Base-by-base conservation (phyloP, 2,329 filamentous ascomycete species). In the Catunica adiposa region DNA sequence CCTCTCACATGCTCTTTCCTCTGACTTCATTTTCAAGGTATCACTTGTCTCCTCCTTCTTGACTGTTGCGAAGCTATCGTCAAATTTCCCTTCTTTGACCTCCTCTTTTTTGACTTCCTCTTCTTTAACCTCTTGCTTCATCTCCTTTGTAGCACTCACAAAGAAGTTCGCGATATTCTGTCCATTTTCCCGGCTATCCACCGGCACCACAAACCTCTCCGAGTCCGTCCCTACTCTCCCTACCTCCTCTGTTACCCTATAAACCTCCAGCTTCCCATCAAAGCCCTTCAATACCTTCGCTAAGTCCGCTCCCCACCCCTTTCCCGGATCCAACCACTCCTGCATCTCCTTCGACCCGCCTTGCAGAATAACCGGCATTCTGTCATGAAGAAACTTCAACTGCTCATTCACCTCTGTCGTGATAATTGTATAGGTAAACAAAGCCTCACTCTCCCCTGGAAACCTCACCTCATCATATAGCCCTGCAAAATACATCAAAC, bases 81-180 rank as follows among this genome's bases (percentile, higher is more conserved):
- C 3, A 14, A 48, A 9, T 48, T 48, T 8, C 8, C 9, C 8
- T 20, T 48, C 3, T 4, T 25, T 31, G 14, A 14, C 29, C n/a
- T 15, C 51, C n/a, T 50, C 23, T 2, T 44, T 23, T n/a, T n/a
- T 20, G 8, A 23, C 22, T 48, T 48, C 22, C 8, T 23, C 8
- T 20, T 48, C 3, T 4, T 25, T 31, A 17, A 14, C 29, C n/a
- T 15, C 51, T 20, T 50, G 17, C 3, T 44, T 23, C 3, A 14
- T 40, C 20, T 42, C 25, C 20, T 15, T 23, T 17, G 9, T 47
- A 9, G 73, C 42, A 44, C 80, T 84, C 6, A 76, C 76, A 64
- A 97, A 97, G 72, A 95, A 96, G 63, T 95, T 95, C 48, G 85
- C 86, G 66, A 97, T 97, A 61, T 92, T 96, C 52, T 77, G 81